Evolutionary conservation across 2,329 filamentous ascomycete genomes (phyloP), one percentile per base, ranked within the genome.

Genomic region (Fusarium equiseti): DNA sequence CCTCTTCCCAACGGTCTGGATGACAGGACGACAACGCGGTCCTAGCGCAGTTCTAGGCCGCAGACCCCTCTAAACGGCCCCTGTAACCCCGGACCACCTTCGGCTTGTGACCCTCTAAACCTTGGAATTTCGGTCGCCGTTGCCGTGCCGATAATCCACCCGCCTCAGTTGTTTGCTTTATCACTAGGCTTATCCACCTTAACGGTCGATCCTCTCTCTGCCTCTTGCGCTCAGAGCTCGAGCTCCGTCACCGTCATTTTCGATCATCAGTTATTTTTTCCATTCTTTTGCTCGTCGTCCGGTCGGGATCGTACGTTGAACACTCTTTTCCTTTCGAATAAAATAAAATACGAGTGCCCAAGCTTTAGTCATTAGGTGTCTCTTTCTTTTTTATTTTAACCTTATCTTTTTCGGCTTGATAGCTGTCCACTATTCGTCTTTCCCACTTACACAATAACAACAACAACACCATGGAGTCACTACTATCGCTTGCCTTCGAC

Each of bases 401-500:
- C 24, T 29, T 53, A n/a, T 53, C 35, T 53, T 63, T 64, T 61
- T 60, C 26, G 20, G 40, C 58, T 20, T 48, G 27, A 55, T 53
- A 42, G 35, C 50, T 53, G 35, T 24, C 35, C 55, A 16, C 44
- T 64, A 56, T 70, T 57, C 16, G 27, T 53, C 26, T 24, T 42
- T 32, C 50, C 40, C 57, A 52, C 44, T 35, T 46, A 66, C 32
- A 59, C 62, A 52, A 53, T 15, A 50, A 50, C 29, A 50, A 15
- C 16, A 27, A 50, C 50, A 52, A 52, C 44, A 45, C 31, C 26
- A 98, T 98, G 96, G 96, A 98, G 84, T 90, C 92, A 55, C 88
- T 98, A 29, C 87, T 98, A 59, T 97, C 94, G 46, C 90, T 97
- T 79, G 94, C 95, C 66, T 98, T 98, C 82, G 95, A 98, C 84